Conservation (phyloP, 352 stramenopile species). For the Globisporangium megalacanthum region DNA sequence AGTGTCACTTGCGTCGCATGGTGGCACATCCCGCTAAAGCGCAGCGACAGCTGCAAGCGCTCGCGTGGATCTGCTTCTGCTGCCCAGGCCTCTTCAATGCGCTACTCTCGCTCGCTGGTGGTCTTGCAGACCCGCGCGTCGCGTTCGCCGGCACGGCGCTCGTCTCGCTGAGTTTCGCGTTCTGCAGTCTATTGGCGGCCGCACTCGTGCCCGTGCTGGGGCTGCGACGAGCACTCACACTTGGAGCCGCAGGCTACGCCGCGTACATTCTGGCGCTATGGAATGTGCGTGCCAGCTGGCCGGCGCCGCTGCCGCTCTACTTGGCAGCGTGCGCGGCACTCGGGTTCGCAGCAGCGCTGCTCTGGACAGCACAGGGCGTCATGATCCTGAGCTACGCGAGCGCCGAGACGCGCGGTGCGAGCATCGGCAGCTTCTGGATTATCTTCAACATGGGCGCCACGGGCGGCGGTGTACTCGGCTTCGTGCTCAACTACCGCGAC, state of each 20-base stretch:
- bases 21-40: no score
- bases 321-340: slow-evolving; percentile 30
- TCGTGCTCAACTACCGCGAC: slow-evolving; percentile 33
- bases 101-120: slow-evolving; percentile 38
- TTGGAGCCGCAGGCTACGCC: slow-evolving; percentile 59
- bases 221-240: slow-evolving; percentile 32
- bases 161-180: slow-evolving; percentile 59
- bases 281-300: slow-evolving; percentile 25
- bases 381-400: slow-evolving; percentile 62
- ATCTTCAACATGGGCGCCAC: slow-evolving; percentile 77
- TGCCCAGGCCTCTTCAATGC: slow-evolving; percentile 52
- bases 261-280: slow-evolving; percentile 40
- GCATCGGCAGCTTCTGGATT: slow-evolving; percentile 71
- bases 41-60: slow-evolving; percentile 23
- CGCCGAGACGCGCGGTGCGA: slow-evolving; percentile 31
- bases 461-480: slow-evolving; percentile 55
- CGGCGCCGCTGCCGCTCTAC: slow-evolving; percentile 7
- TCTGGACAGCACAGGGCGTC: slow-evolving; percentile 75
- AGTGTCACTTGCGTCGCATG: no score
- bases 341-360: slow-evolving; percentile 51
- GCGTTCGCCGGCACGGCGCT: slow-evolving; percentile 36
- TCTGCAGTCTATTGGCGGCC: slow-evolving; percentile 40
- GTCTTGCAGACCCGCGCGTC: slow-evolving; percentile 28
- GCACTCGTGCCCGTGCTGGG: slow-evolving; percentile 43
- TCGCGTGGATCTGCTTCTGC: slow-evolving; percentile 44